These are phyloP conservation scores for Thymus mandschuricus DNA, from an alignment of 257 asterid genomes.

Conservation along the genomic window DNA sequence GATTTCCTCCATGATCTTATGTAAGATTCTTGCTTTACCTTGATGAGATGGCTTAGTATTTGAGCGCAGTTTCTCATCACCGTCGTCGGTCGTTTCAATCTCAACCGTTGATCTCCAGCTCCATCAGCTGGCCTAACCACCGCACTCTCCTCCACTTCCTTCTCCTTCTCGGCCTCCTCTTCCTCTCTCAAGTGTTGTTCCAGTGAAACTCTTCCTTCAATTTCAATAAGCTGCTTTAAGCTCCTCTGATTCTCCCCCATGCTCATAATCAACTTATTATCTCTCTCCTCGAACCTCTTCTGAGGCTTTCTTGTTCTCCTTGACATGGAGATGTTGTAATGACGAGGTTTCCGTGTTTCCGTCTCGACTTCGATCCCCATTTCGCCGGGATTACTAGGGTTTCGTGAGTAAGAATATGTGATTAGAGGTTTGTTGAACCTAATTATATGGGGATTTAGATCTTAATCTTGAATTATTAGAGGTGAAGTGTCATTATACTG, in stretches of 20 bases:
- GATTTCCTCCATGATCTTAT: constrained; percentile 39
- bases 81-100: constrained; percentile 39
- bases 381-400: not conserved
- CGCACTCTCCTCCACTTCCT: constrained; percentile 37
- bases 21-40: constrained; percentile 51
- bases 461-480: constrained; percentile 11
- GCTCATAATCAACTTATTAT: not conserved
- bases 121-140: constrained; percentile 26
- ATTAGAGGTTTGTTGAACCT: not conserved
- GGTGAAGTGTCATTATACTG: constrained; percentile 45
- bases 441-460: not conserved
- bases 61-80: constrained; percentile 45
- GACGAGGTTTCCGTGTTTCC: constrained; percentile 30
- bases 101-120: constrained; percentile 33
- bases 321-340: constrained; percentile 61
- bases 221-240: constrained; percentile 54
- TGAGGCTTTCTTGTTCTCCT: constrained; percentile 60
- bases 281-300: constrained; percentile 28
- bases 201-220: constrained; percentile 44
- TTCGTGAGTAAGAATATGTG: no score
- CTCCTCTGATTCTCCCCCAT: constrained; percentile 34
- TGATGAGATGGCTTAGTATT: constrained; percentile 51
- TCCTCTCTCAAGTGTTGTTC: constrained; percentile 57
- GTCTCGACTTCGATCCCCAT: constrained; percentile 41
- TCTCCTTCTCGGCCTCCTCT: not conserved